These are phyloP conservation scores for Adansonia digitata DNA, from an alignment of 345 rosid genomes.

Conservation along the genomic window DNA sequence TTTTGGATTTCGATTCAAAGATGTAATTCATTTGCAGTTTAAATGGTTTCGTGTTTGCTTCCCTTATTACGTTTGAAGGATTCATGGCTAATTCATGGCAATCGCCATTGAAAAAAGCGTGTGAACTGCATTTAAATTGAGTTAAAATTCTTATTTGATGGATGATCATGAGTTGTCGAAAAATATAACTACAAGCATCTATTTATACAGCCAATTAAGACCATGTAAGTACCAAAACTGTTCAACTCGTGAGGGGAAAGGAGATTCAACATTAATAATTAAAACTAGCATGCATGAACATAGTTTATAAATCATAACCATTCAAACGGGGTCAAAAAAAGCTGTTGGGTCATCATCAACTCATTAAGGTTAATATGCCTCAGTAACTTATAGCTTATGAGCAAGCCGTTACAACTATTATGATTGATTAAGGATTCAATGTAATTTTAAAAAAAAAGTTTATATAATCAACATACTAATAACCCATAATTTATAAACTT, in stretches of 20 bases:
- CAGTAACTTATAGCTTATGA: too few relatives aligned
- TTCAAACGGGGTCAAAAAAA: too few relatives aligned
- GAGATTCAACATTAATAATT: not conserved
- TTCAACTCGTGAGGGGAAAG: not conserved
- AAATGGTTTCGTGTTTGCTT: not conserved
- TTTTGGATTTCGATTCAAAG: conserved; percentile 11
- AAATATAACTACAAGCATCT: too few relatives aligned
- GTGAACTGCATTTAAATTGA: not conserved
- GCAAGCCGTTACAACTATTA: not conserved
- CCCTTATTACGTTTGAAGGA: not conserved
- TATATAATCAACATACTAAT: too few relatives aligned
- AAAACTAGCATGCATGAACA: not conserved
- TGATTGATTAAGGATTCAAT: not conserved
- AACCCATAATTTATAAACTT: too few relatives aligned
- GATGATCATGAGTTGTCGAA: not conserved
- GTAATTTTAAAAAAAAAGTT: not conserved
- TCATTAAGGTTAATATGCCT: too few relatives aligned
- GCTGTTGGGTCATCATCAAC: too few relatives aligned
- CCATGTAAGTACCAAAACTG: not conserved
- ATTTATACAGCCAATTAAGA: not conserved
- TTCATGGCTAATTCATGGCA: too few relatives aligned
- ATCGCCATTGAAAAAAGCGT: too few relatives aligned
- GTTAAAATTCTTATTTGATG: too few relatives aligned
- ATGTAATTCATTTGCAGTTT: conserved; percentile 8
- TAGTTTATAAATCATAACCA: not conserved